Evolutionary conservation across 345 rosid genomes (phyloP).

Genomic region (Euphorbia peplus): DNA sequence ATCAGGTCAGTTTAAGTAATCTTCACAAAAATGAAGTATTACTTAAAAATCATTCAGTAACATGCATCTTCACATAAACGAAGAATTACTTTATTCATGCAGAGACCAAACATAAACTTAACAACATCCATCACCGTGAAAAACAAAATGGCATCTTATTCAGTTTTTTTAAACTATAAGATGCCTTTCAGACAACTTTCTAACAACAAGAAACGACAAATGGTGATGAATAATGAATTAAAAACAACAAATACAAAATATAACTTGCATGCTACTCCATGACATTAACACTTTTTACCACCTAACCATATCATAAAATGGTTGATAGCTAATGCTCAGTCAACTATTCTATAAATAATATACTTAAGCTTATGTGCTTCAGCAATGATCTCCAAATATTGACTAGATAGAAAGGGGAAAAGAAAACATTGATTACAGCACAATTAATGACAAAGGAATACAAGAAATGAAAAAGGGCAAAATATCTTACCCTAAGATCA

Average conservation of each 20-base stretch:
- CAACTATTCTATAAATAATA: not conserved
- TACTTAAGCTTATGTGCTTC: not conserved
- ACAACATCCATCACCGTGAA: not conserved
- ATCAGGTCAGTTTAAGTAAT: not conserved
- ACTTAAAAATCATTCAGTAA: not conserved
- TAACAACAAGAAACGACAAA: not conserved
- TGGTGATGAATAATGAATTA: not conserved
- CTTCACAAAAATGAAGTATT: not conserved
- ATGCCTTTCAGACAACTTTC: too few species aligned
- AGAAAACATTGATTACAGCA: not conserved
- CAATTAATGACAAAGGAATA: not conserved
- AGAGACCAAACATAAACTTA: not conserved
- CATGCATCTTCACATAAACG: not conserved
- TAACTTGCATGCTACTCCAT: not conserved
- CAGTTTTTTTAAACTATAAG: not conserved
- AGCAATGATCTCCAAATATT: not conserved
- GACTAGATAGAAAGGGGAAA: not conserved
- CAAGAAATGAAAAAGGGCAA: not conserved
- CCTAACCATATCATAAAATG: not conserved
- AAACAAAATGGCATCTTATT: not conserved
- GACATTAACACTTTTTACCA: not conserved
- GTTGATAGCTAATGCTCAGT: not conserved
- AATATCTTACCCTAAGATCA: slow-evolving; percentile 66
- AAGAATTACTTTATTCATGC: not conserved
- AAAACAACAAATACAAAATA: not conserved